Evolutionary conservation across 768 basidiomycete species (phyloP), one percentile per base, ranked within the genome.

Genomic region (Asterophora parasitica): DNA sequence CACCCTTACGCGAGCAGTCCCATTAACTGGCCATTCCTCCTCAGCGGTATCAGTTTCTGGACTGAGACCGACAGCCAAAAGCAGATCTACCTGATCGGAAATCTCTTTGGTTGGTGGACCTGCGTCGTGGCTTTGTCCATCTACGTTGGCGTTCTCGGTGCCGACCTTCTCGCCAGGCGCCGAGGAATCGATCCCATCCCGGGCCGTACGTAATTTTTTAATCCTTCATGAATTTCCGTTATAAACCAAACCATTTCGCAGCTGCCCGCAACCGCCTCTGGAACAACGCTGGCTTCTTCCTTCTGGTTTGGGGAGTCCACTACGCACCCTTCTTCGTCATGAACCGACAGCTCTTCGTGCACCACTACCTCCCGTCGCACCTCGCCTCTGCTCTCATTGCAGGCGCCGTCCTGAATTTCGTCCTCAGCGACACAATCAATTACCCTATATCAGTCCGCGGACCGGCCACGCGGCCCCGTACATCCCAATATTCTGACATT

Each of bases 21-120:
- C 4, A 85, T 97, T 68, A 93, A 95, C 63, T 99, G 96, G 96
- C 96, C 96, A 5, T 98, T 98, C 83, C 78, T 93, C 32, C 68
- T 97, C 23, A 91, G 76, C 53, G 96, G 96, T 41, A 98, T 99
- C 71, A 94, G 92, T 62, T 98, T 98, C 77, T 99, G 96, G 96
- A 99, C 96, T 4, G 76, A 89, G 58, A 83, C 76, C 47, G 85
- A 85, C 5, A 73, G 75, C 9, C 84, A 90, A 62, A 85, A 88
- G 65, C 96, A 99, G 66, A 93, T 99, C 44, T 99, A 99, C 68
- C 75, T 98, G 50, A 89, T 94, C 58, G 96, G 96, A 19, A 99
- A 99, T 65, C 65, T 96, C 41, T 65, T 92, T 54, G 89, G 91
- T 10, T 98, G 94, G 93, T 97, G 94, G 92, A 77, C 86, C 2